A percentile compares a stretch with the other conserved stretches of the same genome.
phyloP scores from a whole-genome alignment of 1,139 yeast species.

The Cylindricascospora bacillispora region DNA sequence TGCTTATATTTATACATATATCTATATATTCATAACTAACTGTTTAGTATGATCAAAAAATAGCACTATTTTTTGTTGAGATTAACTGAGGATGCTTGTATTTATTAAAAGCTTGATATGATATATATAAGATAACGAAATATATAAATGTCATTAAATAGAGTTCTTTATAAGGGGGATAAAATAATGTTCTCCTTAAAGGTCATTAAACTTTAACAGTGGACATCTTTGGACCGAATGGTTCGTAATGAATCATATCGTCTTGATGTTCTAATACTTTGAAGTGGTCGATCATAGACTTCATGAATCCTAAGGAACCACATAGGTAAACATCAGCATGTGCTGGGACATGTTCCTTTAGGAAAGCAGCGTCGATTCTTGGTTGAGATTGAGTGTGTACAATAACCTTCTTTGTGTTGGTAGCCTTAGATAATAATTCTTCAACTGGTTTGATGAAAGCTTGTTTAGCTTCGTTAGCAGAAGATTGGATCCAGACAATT shows the following conservation, averaged over 20 bases:
- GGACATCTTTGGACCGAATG: conserved; percentile 25
- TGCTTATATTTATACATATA: neutral
- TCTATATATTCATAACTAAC: neutral
- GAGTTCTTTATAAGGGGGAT: neutral
- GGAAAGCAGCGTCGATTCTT: conserved; percentile 16
- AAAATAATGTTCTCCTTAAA: neutral
- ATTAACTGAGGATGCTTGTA: too few relatives aligned
- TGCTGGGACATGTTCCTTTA: conserved; percentile 14
- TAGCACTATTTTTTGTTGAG: too few relatives aligned
- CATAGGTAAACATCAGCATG: conserved; percentile 23
- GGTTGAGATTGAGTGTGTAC: conserved; percentile 16
- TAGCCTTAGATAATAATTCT: conserved; percentile 8
- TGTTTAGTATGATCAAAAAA: neutral
- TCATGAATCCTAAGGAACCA: conserved; percentile 22
- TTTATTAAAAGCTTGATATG: too few relatives aligned
- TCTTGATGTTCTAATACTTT: conserved; percentile 12
- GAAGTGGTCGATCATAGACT: conserved; percentile 16
- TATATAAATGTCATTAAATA: neutral
- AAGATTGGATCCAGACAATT: conserved; percentile 22
- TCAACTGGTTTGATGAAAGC: conserved; percentile 19
- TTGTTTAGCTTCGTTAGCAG: conserved; percentile 12
- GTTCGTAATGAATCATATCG: conserved; percentile 21
- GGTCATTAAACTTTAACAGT: conserved; percentile 14
- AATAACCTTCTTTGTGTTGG: conserved; percentile 8
- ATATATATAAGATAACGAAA: neutral